Evolutionary conservation across 495 filamentous ascomycete species (phyloP), one percentile per base, ranked within the genome.

Genomic region (Penicillium ochrochloron): DNA sequence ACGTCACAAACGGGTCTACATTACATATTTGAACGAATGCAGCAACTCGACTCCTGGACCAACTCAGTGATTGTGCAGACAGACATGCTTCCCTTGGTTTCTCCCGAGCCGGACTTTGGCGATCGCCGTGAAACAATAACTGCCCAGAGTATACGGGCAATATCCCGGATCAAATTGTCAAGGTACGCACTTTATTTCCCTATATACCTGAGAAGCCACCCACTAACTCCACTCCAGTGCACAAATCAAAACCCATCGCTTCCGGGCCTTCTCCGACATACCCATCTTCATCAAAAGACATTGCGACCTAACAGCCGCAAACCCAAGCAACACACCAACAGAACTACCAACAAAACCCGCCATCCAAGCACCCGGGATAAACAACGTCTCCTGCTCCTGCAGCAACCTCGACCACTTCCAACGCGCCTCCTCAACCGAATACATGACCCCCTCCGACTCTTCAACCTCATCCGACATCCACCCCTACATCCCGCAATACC

Each of bases 241-340:
- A 31, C 78, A 85, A 71, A 87, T 88, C 60, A 88, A 87, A 68
- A 74, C 82, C 1, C 85, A 88, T 55, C 84, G 85, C 17, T 87
- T 86, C 65, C 76, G 80, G 66, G 86, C 86, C 37, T 88, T 88
- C 70, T 83, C 80, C 48, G 85, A 88, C 61, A 80, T 85, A 2
- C 85, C 86, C 10, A 79, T 88, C 15, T 88, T 87, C 71, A 79
- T 83, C 14, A 83, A 82, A 50, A 83, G 81, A 59, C 85, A 87
- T 51, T 88, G 85, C 66, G 86, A 87, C 63, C 73, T 88, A 6
- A 81, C 77, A 31, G 66, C 75, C 19, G 74, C 75, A 21, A 73
- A 75, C 8, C 70, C 79, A 31, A 66, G 60, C 54, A 70, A 72
- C 14, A 23, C 55, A 5, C 50, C 73, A 25, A 61, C 70, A 53